Evolutionary conservation across 2,329 filamentous ascomycete species (phyloP).

Genomic region (Phyllosticta paracitricarpa): DNA sequence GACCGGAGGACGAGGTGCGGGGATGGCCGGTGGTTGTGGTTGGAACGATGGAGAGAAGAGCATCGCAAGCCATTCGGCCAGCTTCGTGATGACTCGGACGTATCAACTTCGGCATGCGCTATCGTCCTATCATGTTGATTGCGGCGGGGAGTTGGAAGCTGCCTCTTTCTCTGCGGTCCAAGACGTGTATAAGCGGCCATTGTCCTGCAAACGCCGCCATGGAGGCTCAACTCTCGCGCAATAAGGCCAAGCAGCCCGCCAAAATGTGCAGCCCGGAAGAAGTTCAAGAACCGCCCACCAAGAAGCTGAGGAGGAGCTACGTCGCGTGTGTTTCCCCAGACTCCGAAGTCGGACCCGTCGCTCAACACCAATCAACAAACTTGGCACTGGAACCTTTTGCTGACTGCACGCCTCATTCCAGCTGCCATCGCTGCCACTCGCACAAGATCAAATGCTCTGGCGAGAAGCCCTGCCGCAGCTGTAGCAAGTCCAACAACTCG

Average conservation of each 20-base stretch:
- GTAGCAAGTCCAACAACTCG: constrained; percentile 13
- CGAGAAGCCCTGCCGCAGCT: constrained; percentile 16
- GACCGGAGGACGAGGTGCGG: not conserved
- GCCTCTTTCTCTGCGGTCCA: not conserved
- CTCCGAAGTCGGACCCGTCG: not conserved
- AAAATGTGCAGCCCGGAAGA: constrained; percentile 7
- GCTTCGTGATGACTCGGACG: not conserved
- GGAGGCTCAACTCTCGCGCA: not conserved
- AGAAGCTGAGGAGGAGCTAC: constrained; percentile 9
- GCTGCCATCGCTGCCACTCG: constrained; percentile 16
- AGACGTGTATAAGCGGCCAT: not conserved
- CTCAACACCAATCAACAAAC: not conserved
- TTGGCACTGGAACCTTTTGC: not conserved
- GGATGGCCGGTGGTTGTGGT: not conserved
- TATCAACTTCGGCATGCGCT: not conserved
- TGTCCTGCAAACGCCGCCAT: not conserved
- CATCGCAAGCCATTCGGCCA: not conserved
- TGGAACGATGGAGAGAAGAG: not conserved
- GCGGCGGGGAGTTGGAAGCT: not conserved
- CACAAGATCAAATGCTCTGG: constrained; percentile 21
- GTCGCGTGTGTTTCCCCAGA: constrained; percentile 8
- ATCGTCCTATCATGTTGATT: not conserved
- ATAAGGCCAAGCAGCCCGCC: constrained; percentile 3
- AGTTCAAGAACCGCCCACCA: constrained; percentile 4
- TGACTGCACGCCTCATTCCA: constrained; percentile 3